Evolutionary conservation across 306 rosid species (phyloP).

Genomic region (Dalbergia oliveri): DNA sequence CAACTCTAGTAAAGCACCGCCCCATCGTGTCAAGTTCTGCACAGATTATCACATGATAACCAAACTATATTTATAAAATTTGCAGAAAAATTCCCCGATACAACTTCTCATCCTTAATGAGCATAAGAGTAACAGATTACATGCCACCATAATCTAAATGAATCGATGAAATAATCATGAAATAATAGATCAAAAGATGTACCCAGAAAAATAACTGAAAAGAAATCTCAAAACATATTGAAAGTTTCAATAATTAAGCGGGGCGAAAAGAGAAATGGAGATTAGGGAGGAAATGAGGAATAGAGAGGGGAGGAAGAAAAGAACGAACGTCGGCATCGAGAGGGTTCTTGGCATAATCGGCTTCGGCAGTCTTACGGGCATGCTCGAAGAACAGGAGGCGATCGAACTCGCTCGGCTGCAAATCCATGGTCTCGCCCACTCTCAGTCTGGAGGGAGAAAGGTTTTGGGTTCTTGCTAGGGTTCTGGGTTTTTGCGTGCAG

Average conservation of each 20-base stretch:
- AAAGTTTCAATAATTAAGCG: background rate
- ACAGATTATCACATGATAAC: background rate
- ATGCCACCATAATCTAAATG: background rate
- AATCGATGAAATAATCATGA: background rate
- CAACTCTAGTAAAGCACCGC: constrained; percentile 79
- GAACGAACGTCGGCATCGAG: constrained; percentile 79
- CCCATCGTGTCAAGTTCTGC: constrained; percentile 96
- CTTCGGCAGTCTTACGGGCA: constrained; percentile 79
- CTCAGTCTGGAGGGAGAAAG: too few species aligned
- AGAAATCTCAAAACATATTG: background rate
- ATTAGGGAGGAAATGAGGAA: background rate
- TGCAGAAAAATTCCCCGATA: too few species aligned
- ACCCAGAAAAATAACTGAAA: background rate
- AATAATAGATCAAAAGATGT: too few species aligned
- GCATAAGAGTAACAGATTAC: background rate
- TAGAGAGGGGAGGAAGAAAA: background rate
- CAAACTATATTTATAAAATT: background rate
- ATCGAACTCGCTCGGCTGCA: constrained; percentile 76
- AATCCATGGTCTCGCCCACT: constrained; percentile 50
- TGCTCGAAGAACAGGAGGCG: constrained; percentile 87
- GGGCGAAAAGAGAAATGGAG: background rate
- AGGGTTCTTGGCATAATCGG: constrained; percentile 65
- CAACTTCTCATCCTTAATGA: too few species aligned
- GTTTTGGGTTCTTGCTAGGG: too few species aligned
- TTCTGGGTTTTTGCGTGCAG: too few species aligned